Base-by-base conservation (phyloP, 129 eudicot genomes). In the Saussurea involucrata region DNA sequence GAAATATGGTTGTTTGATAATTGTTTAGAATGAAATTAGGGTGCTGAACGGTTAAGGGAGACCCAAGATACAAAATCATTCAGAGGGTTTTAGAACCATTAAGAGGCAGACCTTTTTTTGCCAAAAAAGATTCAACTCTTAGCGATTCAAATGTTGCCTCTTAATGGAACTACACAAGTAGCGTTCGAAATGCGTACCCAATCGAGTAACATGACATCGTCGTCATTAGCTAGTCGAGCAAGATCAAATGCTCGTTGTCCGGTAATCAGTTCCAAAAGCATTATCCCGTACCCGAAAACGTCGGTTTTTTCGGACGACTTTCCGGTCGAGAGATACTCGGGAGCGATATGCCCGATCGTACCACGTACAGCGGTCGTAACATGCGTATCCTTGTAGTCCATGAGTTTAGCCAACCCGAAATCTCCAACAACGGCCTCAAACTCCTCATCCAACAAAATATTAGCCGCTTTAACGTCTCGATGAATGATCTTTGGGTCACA, bases 341-440 rank as follows among this genome's bases (percentile, higher is more conserved):
- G 97, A 71, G 97, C 97, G 66, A 91, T 91, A 78, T 91, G 97
- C 27, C 97, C 97, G 8, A 91, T 91, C 5, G 97, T 91, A 7
- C 97, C 97, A 31, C 97, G 93, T 21, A 91, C 97, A 6, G 94
- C 94, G 20, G 97, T 91, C 13, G 97, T 91, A 27, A 91, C 97
- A 79, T 91, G 94, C 3, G 97, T 91, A 76, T 91, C 94, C 65
- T 86, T 91, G 74, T 88, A 88, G 58, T 91, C 97, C 94, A 91
- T 88, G 15, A 91, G 84, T 60, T 87, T 91, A 24, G 97, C 97
- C 78, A 91, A 76, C 8, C 97, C 97, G 22, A 91, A 91, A 77
- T 91, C 97, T 46, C 97, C 97, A 73, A 91, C 97, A 36, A 91
- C 97, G 7, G 97, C 97, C 82, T 91, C 97, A 79, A 91, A 91